Evolutionary conservation across 2,329 filamentous ascomycete species (phyloP).

Genomic region (Fusarium camptoceras): DNA sequence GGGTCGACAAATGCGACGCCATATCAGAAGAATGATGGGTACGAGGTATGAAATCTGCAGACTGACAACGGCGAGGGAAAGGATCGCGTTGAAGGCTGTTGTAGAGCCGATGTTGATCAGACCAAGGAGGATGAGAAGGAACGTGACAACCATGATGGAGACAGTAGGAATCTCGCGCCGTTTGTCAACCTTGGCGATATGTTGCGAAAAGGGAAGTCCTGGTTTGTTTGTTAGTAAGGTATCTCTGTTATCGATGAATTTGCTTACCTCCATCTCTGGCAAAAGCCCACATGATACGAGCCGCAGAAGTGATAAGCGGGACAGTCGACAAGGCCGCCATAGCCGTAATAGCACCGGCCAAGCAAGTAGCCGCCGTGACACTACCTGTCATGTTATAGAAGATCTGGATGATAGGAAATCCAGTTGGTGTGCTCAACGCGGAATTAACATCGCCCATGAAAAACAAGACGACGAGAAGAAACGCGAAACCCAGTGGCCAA

Average conservation of each 20-base stretch:
- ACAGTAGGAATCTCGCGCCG: slow-evolving; percentile 20
- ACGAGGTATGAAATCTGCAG: slow-evolving; percentile 32
- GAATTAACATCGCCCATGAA: slow-evolving; percentile 29
- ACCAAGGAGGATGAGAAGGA: slow-evolving; percentile 29
- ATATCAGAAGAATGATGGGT: slow-evolving; percentile 25
- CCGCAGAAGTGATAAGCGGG: slow-evolving; percentile 26
- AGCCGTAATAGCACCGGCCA: slow-evolving; percentile 10
- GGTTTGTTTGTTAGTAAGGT: not conserved
- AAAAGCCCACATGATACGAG: slow-evolving; percentile 39
- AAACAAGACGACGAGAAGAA: slow-evolving; percentile 27
- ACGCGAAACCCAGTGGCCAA: slow-evolving; percentile 22
- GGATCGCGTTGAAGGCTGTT: slow-evolving; percentile 38
- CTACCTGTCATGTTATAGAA: slow-evolving; percentile 22
- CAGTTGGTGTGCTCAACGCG: slow-evolving; percentile 14
- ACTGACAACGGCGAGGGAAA: slow-evolving; percentile 30
- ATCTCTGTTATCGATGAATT: rapidly evolving
- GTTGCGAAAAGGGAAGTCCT: slow-evolving; percentile 31
- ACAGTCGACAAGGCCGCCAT: slow-evolving; percentile 33
- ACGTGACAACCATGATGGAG: slow-evolving; percentile 5
- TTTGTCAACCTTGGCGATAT: slow-evolving; percentile 21
- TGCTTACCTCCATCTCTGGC: slow-evolving; percentile 30
- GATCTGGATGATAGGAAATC: slow-evolving; percentile 37
- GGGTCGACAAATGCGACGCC: slow-evolving; percentile 23
- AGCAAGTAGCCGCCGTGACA: not conserved
- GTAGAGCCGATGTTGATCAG: slow-evolving; percentile 42